Percentiles rank a stretch among this genome's conserved stretches.
Evolutionary conservation across 345 rosid genomes (phyloP).

Genomic region (Odontarrhena argentea): DNA sequence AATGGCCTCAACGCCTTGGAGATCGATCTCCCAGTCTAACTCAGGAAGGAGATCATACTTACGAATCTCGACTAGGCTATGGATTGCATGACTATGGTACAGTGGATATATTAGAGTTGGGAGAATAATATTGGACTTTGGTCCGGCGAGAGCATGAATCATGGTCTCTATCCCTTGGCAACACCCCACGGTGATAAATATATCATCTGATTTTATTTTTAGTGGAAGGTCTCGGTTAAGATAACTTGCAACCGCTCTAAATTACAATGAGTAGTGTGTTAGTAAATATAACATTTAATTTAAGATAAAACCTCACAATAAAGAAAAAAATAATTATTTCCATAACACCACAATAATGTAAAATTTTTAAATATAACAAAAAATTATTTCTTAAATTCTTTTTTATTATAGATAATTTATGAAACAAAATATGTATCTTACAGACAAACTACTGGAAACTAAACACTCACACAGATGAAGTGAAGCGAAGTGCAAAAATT

Average conservation of each 20-base stretch:
- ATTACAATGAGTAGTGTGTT: no score
- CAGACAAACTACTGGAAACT: no score
- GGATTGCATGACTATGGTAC: conserved; percentile 42
- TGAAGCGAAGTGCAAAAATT: no score
- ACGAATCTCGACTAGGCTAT: conserved; percentile 44
- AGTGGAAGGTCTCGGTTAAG: conserved; percentile 49
- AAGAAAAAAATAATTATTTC: no score
- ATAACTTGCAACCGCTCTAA: conserved; percentile 55
- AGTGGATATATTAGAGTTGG: conserved; percentile 38
- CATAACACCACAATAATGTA: no score
- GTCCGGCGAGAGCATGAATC: conserved; percentile 44
- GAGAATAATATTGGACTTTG: conserved; percentile 52
- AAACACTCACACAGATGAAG: no score
- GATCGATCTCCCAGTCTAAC: conserved; percentile 62
- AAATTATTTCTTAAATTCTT: no score
- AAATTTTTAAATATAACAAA: no score
- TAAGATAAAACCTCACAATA: no score
- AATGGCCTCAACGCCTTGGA: conserved; percentile 47
- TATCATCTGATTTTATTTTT: conserved; percentile 51
- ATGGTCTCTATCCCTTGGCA: conserved; percentile 56
- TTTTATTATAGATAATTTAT: no score
- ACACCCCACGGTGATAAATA: conserved; percentile 56
- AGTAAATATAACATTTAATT: no score
- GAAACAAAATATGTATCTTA: no score
- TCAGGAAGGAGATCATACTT: conserved; percentile 55